Percentiles rank a stretch among this genome's conserved stretches.
phyloP scores from a whole-genome alignment of 257 asterid species.

The Leonotis leonurus region DNA sequence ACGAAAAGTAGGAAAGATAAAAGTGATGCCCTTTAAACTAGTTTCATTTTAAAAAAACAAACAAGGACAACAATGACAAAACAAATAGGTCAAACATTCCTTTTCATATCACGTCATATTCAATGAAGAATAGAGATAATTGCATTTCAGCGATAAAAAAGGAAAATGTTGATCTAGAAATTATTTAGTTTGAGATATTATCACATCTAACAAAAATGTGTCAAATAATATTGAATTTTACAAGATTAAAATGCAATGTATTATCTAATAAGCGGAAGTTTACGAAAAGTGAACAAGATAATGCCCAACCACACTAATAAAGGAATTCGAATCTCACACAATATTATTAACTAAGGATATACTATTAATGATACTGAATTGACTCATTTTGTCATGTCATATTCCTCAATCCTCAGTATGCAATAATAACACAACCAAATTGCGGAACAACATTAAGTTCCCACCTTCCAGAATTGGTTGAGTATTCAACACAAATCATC shows the following conservation, averaged over 20 bases:
- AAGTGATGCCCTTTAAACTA: not conserved
- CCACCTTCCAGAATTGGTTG: not conserved
- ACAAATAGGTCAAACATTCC: not conserved
- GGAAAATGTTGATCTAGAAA: not conserved
- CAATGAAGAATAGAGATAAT: not conserved
- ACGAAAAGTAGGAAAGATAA: not conserved
- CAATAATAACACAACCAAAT: not conserved
- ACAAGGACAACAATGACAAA: not conserved
- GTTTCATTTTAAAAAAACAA: not conserved
- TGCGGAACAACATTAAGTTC: not conserved
- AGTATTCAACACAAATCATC: conserved; percentile 5
- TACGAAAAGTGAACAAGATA: not conserved
- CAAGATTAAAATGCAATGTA: not conserved
- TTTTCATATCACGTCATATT: not conserved
- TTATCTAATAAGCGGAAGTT: not conserved
- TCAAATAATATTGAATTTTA: not conserved
- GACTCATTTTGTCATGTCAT: not conserved
- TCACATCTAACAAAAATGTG: not conserved
- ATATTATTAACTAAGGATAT: not conserved
- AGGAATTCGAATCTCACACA: not conserved
- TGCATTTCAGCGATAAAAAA: not conserved
- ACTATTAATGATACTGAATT: not conserved
- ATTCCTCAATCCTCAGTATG: not conserved
- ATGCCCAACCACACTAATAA: not conserved
- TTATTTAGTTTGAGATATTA: not conserved